Evolutionary conservation across 2,329 filamentous ascomycete genomes (phyloP), one percentile per base, ranked within the genome.

Genomic region (Talaromyces sp.): DNA sequence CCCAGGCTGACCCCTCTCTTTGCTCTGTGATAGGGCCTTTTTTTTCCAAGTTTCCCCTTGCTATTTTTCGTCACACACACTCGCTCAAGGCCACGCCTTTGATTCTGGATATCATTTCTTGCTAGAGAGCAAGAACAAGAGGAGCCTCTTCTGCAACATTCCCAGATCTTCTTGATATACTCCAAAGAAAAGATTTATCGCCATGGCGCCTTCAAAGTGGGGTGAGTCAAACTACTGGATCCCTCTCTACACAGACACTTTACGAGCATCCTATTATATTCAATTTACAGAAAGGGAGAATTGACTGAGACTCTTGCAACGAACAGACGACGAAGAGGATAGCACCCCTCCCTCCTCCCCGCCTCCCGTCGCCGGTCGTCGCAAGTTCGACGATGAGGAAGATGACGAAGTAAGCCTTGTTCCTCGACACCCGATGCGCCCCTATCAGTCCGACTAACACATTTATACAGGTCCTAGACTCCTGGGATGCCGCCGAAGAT

Each of bases 401-500:
- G 88, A 93, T 37, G 91, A 96, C 78, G 93, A 84, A 70, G 81
- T 73, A 46, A 58, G 54, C 6, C 14, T 16, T n/a, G n/a, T 12
- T 2, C 23, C 18, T 5, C 5, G 7, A 8, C 3, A 4, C 4
- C 33, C 11, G 5, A 42, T 9, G 2, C 39, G 35, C 52, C 44
- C n/a, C 55, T 60, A 35, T 42, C 18, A 42, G 6, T 3, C n/a
- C 8, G 40, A 44, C 55, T 57, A 16, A 58, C 56, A 2, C 9
- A 21, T 14, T 8, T 9, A n/a, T 14, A 1, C 67, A 96, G 89
- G 91, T 98, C 63, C 86, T 97, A 73, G 95, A 99, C 65, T 93
- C 91, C 37, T 99, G 95, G 95, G 93, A 98, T 72, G 93, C 91
- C 63, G 93, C 91, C 69, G 95, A 98, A 73, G 95, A 99, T 80